Base-by-base conservation (phyloP, 306 rosid species). In the Ziziphus jujuba region DNA sequence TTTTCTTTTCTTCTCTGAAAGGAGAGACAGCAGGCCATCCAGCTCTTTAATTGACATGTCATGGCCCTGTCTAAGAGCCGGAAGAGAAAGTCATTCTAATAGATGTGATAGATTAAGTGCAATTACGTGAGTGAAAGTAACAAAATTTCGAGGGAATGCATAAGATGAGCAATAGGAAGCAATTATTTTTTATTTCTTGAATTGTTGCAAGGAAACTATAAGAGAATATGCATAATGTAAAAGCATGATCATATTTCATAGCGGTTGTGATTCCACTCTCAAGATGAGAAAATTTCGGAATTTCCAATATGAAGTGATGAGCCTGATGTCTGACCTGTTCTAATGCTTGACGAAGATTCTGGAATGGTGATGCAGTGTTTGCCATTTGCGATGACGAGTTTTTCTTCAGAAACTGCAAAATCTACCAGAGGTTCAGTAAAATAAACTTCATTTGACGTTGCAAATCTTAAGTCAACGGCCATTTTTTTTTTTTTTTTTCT, bases 1-100 rank as follows among this genome's bases (percentile, higher is more conserved):
- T 80, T 85, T 90, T 50, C 89, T 83, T 79, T 83, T 90, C 84
- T 85, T 90, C 66, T 85, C 96, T 6, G 90, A 54, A 55, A 90
- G 85, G 48, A 87, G 87, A 12, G 77, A 75, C 75, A 90, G 75
- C 56, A 87, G 80, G 58, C 80, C 79, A 71, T 90, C 93, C 21
- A 90, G 62, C 71, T 90, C 96, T 75, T 82, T 81, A 67, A 90
- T 71, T 11, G 95, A 68, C 77, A 90, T 81, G 8, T 87, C 91
- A 77, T 82, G 84, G 50, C 95, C 96, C 96, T 90, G 89, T 43
- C 76, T 60, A 51, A 38, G 61, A 63, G 9, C 34, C 15, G 48
- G 33, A 63, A 34, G 16, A 33, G 5, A 47, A 40, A 56, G 44
- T 70, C 72, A 70, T 22, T 50, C 61, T 45, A 10, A 10, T 20